phyloP scores from a whole-genome alignment of 176 grass and related monocot species.

The Raddia distichophylla region DNA sequence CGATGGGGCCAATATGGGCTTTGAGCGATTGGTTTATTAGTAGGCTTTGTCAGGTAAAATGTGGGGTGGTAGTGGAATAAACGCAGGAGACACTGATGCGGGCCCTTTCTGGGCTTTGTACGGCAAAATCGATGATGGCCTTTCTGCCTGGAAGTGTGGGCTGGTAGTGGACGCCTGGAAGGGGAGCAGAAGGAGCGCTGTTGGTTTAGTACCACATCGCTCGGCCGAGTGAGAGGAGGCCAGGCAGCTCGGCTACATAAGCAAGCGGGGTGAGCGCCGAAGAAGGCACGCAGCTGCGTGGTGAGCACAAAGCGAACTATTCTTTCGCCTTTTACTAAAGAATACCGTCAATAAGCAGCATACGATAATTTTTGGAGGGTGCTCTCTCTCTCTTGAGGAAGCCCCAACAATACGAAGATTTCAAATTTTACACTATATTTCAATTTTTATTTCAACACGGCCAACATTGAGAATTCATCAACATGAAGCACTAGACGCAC shows the following conservation, averaged over 20 bases:
- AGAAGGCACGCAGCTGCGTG: conserved; percentile 45
- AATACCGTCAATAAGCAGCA: conserved; percentile 59
- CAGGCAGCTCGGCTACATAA: neutral
- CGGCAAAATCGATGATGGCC: neutral
- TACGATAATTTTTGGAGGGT: conserved; percentile 52
- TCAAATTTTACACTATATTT: no score
- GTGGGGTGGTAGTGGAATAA: no score
- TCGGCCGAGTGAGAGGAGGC: fast-evolving
- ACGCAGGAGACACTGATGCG: no score
- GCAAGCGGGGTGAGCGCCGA: fast-evolving
- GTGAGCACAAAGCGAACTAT: conserved; percentile 70
- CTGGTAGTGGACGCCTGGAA: no score
- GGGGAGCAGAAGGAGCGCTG: no score
- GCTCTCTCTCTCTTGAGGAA: neutral
- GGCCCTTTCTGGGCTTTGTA: neutral
- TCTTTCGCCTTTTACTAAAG: conserved; percentile 94
- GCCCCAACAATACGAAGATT: neutral
- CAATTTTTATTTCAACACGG: no score
- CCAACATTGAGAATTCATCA: no score
- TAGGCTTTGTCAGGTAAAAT: no score
- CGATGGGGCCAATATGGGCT: no score
- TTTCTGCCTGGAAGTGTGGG: neutral
- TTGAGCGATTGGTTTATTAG: no score
- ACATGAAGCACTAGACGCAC: no score
- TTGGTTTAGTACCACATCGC: conserved; percentile 19